Evolutionary conservation across 345 rosid species (phyloP), one percentile per base, ranked within the genome.

Genomic region (Linum usitatissimum): DNA sequence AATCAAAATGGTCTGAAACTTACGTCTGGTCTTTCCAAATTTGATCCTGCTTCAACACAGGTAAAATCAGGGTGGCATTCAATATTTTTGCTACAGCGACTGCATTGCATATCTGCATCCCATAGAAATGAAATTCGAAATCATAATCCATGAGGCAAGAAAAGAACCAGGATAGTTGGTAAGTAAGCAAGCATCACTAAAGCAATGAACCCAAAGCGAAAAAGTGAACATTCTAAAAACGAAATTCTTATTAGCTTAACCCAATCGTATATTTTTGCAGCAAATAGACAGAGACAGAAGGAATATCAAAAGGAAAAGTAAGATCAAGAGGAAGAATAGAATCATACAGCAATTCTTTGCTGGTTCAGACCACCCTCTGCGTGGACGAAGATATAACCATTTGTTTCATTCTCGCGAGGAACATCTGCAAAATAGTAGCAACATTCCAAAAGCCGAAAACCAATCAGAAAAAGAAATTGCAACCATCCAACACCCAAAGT

Each of bases 281-380:
- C 51, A 45, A 45, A 45, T 45, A 45, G 14, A 45, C 51, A 45
- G 51, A 15, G 15, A 9, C 51, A 45, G 51, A 45, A 45, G 51
- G 51, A 15, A 9, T 4, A 34, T 34, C 51, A 45, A 3, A 45
- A 45, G 14, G 17, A 45, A 45, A 15, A 45, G 4, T 10, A 45
- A 10, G 15, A 10, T 45, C 51, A 7, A 6, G 3, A 45, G 10
- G 51, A 13, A 45, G 69, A 61, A 70, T 21, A 63, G 60, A 75
- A 77, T 70, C 86, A 71, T 88, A 94, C 99, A 64, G 97, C 97
- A 62, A 94, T 94, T 55, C 99, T 79, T 76, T 94, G 99, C 75
- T 94, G 99, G 88, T 94, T 94, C 75, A 94, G 73, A 69, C 99
- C 97, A 55, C 99, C 99, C 79, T 94, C 99, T 7, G 99, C 99